Conservation (phyloP, 192 early-diverging fungal genomes). For the Irineochytrium annulatum region DNA sequence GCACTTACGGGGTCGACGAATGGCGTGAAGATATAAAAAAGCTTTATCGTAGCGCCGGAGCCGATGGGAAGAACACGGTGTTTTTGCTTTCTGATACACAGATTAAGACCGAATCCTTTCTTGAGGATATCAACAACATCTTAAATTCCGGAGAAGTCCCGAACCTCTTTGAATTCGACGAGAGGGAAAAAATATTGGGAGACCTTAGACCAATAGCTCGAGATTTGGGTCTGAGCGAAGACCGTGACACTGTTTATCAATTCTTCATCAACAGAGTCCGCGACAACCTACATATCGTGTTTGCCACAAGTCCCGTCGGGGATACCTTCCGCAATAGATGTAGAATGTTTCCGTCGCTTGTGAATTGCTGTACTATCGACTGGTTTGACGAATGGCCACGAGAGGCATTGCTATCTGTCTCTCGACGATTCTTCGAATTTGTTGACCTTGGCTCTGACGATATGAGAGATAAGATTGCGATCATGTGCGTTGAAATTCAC, state of each 20-base stretch:
- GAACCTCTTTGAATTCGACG: slow-evolving; percentile 57
- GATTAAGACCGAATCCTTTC: slow-evolving; percentile 55
- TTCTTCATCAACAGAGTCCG: slow-evolving; percentile 59
- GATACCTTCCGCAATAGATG: slow-evolving; percentile 56
- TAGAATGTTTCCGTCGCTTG: slow-evolving; percentile 57
- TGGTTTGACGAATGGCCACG: slow-evolving; percentile 64
- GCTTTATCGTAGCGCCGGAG: slow-evolving; percentile 47
- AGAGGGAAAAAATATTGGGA: slow-evolving; percentile 58
- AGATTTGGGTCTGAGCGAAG: slow-evolving; percentile 52
- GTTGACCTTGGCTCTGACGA: slow-evolving; percentile 55
- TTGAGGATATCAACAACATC: slow-evolving; percentile 58
- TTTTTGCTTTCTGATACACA: slow-evolving; percentile 59
- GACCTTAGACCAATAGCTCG: slow-evolving; percentile 46
- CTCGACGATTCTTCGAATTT: slow-evolving; percentile 53
- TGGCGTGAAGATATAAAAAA: slow-evolving; percentile 59
- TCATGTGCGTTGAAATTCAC: slow-evolving; percentile 61
- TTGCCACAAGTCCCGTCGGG: slow-evolving; percentile 56
- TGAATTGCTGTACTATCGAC: slow-evolving; percentile 61
- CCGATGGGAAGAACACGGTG: slow-evolving; percentile 62
- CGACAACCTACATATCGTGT: slow-evolving; percentile 59
- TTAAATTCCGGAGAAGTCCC: slow-evolving; percentile 62
- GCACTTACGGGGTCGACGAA: slow-evolving; percentile 52
- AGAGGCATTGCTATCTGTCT: slow-evolving; percentile 56
- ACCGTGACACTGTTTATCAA: slow-evolving; percentile 55
- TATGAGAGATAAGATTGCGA: slow-evolving; percentile 52